Evolutionary conservation across 106 monocot species (phyloP).

Genomic region (Dioscorea dumetorum): DNA sequence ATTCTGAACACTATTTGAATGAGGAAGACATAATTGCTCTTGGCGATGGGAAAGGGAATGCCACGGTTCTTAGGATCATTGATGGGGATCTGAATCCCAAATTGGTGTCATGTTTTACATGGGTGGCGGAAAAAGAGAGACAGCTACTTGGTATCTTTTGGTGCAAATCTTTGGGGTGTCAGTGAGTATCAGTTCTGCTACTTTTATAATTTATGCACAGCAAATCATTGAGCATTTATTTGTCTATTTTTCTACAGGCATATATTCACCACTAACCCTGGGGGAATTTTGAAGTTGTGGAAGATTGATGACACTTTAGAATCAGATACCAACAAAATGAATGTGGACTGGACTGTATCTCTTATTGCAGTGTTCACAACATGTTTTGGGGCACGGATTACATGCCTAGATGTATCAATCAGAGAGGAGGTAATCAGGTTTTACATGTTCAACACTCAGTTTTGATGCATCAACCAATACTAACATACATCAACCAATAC

Average conservation of each 20-base stretch:
- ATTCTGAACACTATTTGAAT: conserved; percentile 10
- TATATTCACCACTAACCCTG: conserved; percentile 81
- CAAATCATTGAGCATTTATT: too few species aligned
- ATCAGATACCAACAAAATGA: conserved; percentile 10
- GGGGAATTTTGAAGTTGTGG: conserved; percentile 80
- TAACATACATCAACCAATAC: too few species aligned
- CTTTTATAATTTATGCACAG: too few species aligned
- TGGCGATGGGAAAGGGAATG: conserved; percentile 95
- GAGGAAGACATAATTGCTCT: conserved; percentile 58
- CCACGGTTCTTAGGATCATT: conserved; percentile 38
- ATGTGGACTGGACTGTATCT: conserved; percentile 10
- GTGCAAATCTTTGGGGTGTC: conserved; percentile 71
- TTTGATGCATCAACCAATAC: too few species aligned
- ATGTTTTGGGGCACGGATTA: conserved; percentile 67
- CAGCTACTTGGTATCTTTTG: conserved; percentile 79
- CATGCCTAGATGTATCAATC: conserved; percentile 69
- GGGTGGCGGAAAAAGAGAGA: conserved; percentile 88
- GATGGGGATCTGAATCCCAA: conserved; percentile 22
- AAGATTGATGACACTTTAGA: conserved; percentile 22
- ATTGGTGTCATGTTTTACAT: conserved; percentile 36
- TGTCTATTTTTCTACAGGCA: conserved; percentile 25
- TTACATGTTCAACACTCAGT: too few species aligned
- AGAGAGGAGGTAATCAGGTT: conserved; percentile 46
- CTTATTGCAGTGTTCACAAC: conserved; percentile 60
- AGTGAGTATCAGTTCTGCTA: conserved; percentile 19